A percentile compares a stretch with the other conserved stretches of the same genome.
Evolutionary conservation across 2,329 filamentous ascomycete species (phyloP).

Genomic region (Hysterium pulicare): DNA sequence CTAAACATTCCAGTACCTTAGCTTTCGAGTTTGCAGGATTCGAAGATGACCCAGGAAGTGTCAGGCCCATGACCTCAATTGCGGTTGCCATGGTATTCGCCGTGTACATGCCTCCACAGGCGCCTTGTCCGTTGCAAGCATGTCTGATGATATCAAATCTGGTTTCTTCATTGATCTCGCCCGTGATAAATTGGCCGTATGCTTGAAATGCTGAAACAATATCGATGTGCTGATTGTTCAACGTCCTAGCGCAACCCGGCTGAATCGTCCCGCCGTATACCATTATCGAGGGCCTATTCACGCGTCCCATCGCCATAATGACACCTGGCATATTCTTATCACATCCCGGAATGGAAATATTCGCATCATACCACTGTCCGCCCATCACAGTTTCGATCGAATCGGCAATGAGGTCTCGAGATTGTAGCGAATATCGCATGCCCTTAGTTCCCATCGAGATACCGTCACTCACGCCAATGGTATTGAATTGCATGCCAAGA

Average conservation of each 20-base stretch:
- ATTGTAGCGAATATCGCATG: slow-evolving; percentile 94
- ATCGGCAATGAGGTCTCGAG: slow-evolving; percentile 93
- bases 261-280: slow-evolving; percentile 95
- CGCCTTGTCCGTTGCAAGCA: slow-evolving; percentile 80
- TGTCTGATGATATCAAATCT: slow-evolving; percentile 93
- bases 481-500: slow-evolving; percentile 97
- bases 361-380: slow-evolving; percentile 97
- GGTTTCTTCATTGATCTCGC: slow-evolving; percentile 85
- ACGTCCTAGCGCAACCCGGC: slow-evolving; percentile 76
- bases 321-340: slow-evolving; percentile 94
- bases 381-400: slow-evolving; percentile 99
- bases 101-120: slow-evolving; percentile 75
- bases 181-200: slow-evolving; percentile 90
- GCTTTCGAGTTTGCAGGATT: slow-evolving; percentile 51
- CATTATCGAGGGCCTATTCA: slow-evolving; percentile 95
- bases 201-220: slow-evolving; percentile 98
- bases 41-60: slow-evolving; percentile 50
- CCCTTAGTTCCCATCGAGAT: slow-evolving; percentile 98
- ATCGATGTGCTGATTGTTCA: slow-evolving; percentile 74
- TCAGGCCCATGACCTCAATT: slow-evolving; percentile 51
- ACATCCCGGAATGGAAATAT: slow-evolving; percentile 93
- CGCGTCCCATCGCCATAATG: slow-evolving; percentile 78
- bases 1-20: slow-evolving; percentile 50
- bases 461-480: slow-evolving; percentile 92
- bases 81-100: slow-evolving; percentile 53